Evolutionary conservation across 495 filamentous ascomycete species (phyloP).

Genomic region (Wilcoxina mikolae): DNA sequence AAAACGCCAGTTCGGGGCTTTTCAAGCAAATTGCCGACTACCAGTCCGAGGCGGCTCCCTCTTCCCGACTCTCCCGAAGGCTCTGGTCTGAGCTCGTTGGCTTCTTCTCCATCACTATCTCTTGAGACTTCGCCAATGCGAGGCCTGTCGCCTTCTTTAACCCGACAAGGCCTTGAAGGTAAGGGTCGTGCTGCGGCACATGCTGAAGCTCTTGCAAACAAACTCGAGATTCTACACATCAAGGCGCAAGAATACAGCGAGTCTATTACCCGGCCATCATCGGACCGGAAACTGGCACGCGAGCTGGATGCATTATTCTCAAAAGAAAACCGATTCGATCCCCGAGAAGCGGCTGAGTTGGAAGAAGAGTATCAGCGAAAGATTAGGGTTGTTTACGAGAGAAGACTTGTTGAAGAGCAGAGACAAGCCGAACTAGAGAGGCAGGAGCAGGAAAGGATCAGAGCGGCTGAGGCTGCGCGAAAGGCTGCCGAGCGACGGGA

Average conservation of each 20-base stretch:
- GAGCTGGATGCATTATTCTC: conserved; percentile 23
- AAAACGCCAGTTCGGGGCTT: neutral
- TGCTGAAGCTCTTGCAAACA: neutral
- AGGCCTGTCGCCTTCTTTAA: neutral
- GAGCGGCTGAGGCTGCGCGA: conserved; percentile 17
- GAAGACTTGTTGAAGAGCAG: conserved; percentile 15
- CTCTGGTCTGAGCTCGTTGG: neutral
- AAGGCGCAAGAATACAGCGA: conserved; percentile 26
- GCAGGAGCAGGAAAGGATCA: conserved; percentile 14
- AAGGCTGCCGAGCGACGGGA: conserved; percentile 17
- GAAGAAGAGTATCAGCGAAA: conserved; percentile 23
- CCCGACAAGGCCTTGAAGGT: neutral
- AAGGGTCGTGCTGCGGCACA: neutral
- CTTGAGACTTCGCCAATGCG: neutral
- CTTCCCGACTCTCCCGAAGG: conserved; percentile 4
- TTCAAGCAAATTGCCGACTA: neutral
- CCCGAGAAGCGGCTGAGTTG: conserved; percentile 19
- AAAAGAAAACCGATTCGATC: conserved; percentile 23
- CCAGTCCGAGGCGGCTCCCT: neutral
- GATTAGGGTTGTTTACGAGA: conserved; percentile 18
- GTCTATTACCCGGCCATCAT: conserved; percentile 16
- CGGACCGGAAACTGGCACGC: conserved; percentile 12
- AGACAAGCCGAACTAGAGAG: conserved; percentile 10
- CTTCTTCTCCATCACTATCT: neutral
- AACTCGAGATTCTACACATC: conserved; percentile 7